Conservation (phyloP, 768 basidiomycete species). For the Coprinellus aureogranulatus region DNA sequence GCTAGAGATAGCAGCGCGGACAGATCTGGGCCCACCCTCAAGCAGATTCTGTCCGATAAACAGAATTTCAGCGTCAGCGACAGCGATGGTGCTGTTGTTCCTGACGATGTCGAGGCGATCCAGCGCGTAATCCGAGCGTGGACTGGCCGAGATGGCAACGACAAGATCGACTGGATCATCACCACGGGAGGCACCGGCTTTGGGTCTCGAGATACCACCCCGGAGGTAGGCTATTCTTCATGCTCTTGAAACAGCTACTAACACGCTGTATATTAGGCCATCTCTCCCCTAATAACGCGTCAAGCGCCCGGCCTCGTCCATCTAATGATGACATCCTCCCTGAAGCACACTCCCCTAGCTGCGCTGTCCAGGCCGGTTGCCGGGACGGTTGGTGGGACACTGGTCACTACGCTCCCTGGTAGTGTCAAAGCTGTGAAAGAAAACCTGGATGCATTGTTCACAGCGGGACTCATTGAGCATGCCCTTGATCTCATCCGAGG, state of each 20-base stretch:
- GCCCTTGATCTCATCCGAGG: constrained; percentile 73
- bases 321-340: constrained; percentile 63
- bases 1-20: constrained; percentile 48
- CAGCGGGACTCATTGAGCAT: constrained; percentile 58
- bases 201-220: constrained; percentile 75
- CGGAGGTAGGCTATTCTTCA: constrained; percentile 54
- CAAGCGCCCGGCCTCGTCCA: constrained; percentile 72
- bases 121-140: constrained; percentile 45
- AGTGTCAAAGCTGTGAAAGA: constrained; percentile 85
- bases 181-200: constrained; percentile 90
- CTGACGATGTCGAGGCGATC: constrained; percentile 63
- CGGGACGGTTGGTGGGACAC: constrained; percentile 62
- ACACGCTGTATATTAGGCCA: constrained; percentile 39
- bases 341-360: constrained; percentile 74
- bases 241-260: not conserved
- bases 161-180: constrained; percentile 67
- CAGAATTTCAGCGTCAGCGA: constrained; percentile 17
- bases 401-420: constrained; percentile 81
- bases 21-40: constrained; percentile 64
- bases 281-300: constrained; percentile 62
- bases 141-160: constrained; percentile 28
- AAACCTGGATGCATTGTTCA: constrained; percentile 62
- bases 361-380: constrained; percentile 82
- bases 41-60: constrained; percentile 40
- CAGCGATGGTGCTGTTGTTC: constrained; percentile 46